Percentiles rank a stretch among this genome's conserved stretches.
Conservation (phyloP, 805 yeast genomes). For the Barnettozyma wickerhamii region DNA sequence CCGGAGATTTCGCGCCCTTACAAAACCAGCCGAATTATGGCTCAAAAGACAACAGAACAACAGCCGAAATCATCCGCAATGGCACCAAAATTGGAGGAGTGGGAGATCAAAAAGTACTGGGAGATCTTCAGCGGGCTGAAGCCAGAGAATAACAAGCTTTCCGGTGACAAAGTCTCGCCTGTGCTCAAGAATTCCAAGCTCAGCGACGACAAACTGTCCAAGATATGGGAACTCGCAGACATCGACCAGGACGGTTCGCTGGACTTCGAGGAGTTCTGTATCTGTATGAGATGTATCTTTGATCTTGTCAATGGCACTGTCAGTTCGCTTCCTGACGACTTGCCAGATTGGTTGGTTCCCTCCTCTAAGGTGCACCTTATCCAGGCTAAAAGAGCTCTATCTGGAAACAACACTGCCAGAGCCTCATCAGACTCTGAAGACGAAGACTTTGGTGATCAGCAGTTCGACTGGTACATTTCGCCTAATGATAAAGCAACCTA, state of each 20-base stretch:
- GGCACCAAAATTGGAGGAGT: slow-evolving; percentile 74
- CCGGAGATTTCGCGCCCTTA: not conserved
- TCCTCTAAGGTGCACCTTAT: slow-evolving; percentile 81
- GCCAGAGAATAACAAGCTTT: slow-evolving; percentile 73
- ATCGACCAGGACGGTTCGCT: slow-evolving; percentile 87
- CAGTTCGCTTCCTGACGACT: slow-evolving; percentile 56
- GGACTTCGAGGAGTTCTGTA: slow-evolving; percentile 97
- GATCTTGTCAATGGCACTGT: slow-evolving; percentile 78
- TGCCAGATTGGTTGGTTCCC: slow-evolving; percentile 94
- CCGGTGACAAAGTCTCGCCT: slow-evolving; percentile 80
- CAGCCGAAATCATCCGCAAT: slow-evolving; percentile 9
- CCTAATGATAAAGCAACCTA: slow-evolving; percentile 80
- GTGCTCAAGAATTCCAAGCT: slow-evolving; percentile 88
- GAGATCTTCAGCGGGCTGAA: slow-evolving; percentile 88
- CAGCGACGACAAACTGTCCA: slow-evolving; percentile 68
- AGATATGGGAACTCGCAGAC: slow-evolving; percentile 90
- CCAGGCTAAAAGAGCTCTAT: slow-evolving; percentile 68
- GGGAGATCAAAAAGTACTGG: slow-evolving; percentile 98
- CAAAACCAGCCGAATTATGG: not conserved
- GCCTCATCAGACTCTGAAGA: slow-evolving; percentile 59
- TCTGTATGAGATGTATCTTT: slow-evolving; percentile 92
- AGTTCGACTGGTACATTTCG: slow-evolving; percentile 94
- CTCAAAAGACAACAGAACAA: not conserved
- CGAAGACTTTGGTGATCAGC: slow-evolving; percentile 24
- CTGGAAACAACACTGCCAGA: slow-evolving; percentile 20